A percentile compares a stretch with the other conserved stretches of the same genome.
These are phyloP conservation scores for Lodderomyces orthopsilosis DNA, from an alignment of 1,139 yeast genomes.

Conservation along the genomic window DNA sequence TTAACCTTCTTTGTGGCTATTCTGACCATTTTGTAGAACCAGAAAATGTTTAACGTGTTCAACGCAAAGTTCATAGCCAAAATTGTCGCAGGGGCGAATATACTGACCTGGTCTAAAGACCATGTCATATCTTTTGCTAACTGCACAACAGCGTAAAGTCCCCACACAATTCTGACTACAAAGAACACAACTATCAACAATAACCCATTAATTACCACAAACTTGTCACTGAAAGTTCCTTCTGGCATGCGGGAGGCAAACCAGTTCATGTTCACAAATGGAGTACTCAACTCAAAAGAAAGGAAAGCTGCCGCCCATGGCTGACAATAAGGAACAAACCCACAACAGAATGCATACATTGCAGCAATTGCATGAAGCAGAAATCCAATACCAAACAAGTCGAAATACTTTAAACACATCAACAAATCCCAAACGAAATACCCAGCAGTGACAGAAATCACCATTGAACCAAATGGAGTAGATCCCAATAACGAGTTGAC, in stretches of 20 bases:
- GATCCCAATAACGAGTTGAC: slow-evolving; percentile 52
- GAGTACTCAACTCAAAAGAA: slow-evolving; percentile 87
- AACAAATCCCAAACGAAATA: slow-evolving; percentile 90
- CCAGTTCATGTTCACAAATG: slow-evolving; percentile 92
- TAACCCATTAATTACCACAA: slow-evolving; percentile 67
- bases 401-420: slow-evolving; percentile 59
- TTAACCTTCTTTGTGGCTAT: slow-evolving; percentile 58
- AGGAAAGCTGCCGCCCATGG: slow-evolving; percentile 86
- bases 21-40: slow-evolving; percentile 81
- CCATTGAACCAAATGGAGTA: slow-evolving; percentile 72
- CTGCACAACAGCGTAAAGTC: slow-evolving; percentile 65
- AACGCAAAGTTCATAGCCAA: slow-evolving; percentile 62
- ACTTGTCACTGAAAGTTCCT: slow-evolving; percentile 48
- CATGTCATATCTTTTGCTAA: slow-evolving; percentile 54
- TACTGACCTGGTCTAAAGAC: slow-evolving; percentile 28
- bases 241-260: slow-evolving; percentile 73
- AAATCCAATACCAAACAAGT: slow-evolving; percentile 78
- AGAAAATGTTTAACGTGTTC: slow-evolving; percentile 65
- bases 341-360: slow-evolving; percentile 62
- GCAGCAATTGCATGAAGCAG: slow-evolving; percentile 85
- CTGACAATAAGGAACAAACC: slow-evolving; percentile 48
- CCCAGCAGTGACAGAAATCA: slow-evolving; percentile 70
- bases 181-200: slow-evolving; percentile 70
- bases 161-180: slow-evolving; percentile 79
- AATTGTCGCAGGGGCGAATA: slow-evolving; percentile 38